Conservation (phyloP, 768 basidiomycete species). For the Pleurotus platypus region DNA sequence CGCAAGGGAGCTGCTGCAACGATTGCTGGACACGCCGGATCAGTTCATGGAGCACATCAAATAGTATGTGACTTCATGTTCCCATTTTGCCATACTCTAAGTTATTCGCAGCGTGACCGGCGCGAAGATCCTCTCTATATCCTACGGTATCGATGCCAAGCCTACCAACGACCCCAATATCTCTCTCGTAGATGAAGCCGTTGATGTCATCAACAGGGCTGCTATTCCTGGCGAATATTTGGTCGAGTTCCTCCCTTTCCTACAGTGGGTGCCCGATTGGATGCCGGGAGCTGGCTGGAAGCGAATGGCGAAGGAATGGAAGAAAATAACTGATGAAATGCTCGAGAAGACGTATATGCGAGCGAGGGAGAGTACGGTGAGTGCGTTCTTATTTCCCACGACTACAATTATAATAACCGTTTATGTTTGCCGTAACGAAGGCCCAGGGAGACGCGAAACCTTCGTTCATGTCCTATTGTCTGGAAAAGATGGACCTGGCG, state of each 20-base stretch:
- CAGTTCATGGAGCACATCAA: neutral
- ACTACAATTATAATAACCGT: too few relatives aligned
- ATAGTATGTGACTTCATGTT: neutral
- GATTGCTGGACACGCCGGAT: conserved; percentile 4
- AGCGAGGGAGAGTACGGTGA: conserved; percentile 22
- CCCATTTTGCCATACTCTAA: neutral
- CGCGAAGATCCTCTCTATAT: neutral
- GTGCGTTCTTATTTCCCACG: neutral
- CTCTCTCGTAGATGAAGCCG: neutral
- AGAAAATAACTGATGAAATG: conserved; percentile 29
- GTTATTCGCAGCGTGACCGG: neutral
- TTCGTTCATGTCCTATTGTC: conserved; percentile 19
- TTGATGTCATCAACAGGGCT: neutral
- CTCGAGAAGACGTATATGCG: conserved; percentile 30
- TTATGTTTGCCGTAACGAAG: conserved; percentile 7
- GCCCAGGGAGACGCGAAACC: conserved; percentile 15
- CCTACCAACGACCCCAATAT: neutral
- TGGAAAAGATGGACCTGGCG: conserved; percentile 7
- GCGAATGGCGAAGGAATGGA: conserved; percentile 44
- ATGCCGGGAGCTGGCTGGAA: conserved; percentile 60
- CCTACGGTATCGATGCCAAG: neutral
- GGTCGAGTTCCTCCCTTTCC: conserved; percentile 1
- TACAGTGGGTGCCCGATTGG: conserved; percentile 52
- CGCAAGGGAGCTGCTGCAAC: neutral
- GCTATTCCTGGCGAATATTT: conserved; percentile 5